A percentile compares a stretch with the other conserved stretches of the same genome.
These are phyloP conservation scores for Penicillium tannophilum DNA, from an alignment of 495 filamentous ascomycete species.

Conservation along the genomic window DNA sequence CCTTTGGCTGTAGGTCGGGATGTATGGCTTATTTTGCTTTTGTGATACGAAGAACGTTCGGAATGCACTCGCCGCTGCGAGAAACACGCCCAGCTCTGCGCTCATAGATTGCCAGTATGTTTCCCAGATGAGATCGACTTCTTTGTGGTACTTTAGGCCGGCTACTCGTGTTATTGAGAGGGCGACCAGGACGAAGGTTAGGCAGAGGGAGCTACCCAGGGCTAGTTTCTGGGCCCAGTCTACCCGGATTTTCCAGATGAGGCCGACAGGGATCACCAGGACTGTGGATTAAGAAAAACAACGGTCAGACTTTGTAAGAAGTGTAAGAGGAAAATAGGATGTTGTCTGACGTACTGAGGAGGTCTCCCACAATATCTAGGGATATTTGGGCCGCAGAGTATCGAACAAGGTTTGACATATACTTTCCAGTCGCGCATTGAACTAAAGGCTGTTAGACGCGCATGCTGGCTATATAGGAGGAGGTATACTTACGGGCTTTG, in stretches of 20 bases:
- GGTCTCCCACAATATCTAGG: not conserved
- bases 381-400: not conserved
- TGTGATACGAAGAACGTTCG: not conserved
- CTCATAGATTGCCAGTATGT: slow-evolving; percentile 1
- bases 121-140: not conserved
- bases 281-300: not conserved
- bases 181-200: not conserved
- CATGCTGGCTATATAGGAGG: not conserved
- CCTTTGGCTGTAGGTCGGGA: not conserved
- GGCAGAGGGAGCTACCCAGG: not conserved
- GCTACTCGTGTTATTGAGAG: not conserved
- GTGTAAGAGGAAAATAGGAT: too few relatives aligned
- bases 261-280: not conserved
- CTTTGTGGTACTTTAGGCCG: not conserved
- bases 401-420: not conserved
- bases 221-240: not conserved
- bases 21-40: not conserved
- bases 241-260: not conserved
- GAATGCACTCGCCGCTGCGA: not conserved
- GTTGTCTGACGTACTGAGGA: not conserved
- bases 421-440: not conserved
- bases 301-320: not conserved
- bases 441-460: not conserved
- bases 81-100: not conserved
- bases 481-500: not conserved